Base-by-base conservation (phyloP, 805 yeast genomes). In the Zygosaccharomyces lentus region DNA sequence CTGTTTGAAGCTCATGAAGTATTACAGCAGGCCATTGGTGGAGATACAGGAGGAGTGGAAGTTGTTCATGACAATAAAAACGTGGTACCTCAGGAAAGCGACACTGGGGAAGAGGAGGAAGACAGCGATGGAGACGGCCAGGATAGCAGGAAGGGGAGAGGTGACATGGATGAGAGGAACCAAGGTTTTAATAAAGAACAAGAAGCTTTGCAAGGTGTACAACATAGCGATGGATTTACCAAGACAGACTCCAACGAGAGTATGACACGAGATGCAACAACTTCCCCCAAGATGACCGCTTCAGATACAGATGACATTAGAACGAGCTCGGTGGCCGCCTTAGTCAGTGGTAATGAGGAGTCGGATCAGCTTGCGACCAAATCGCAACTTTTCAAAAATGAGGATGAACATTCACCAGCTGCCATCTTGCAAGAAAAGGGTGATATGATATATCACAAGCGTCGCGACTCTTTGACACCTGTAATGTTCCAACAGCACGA, bases 381-480 rank as follows among this genome's bases (percentile, higher is more conserved):
- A 37, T 24, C 26, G 9, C 42, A 16, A 15, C 24, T 23, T 7
- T 26, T 38, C 25, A 38, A 38, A 27, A 21, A 26, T 15, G 41
- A 27, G 9, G 56, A 53, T 21, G 54, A 50, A 36, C 49, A 47
- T 43, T 52, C 64, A 9, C 59, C 64, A 19, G 55, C 62, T 29
- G 49, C 59, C 2, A 54, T 55, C 6, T 52, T 59, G 23, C 49
- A 53, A 13, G 63, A 56, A 37, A 54, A 55, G 30, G 53, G 52
- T 31, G 54, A 27, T 31, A 37, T 53, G 2, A 38, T 51, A 17
- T 39, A 49, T 37, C 37, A 50, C 6, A 51, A 51, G 23, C 55
- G 65, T 42, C 54, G 61, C 26, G 53, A 60, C 36, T 62, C 65
- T 4, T 41, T 60, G 25, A 58, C 61, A 10, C 65, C 67, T 8